Evolutionary conservation across 495 filamentous ascomycete genomes (phyloP), one percentile per base, ranked within the genome.

Genomic region (Penicillium herquei): DNA sequence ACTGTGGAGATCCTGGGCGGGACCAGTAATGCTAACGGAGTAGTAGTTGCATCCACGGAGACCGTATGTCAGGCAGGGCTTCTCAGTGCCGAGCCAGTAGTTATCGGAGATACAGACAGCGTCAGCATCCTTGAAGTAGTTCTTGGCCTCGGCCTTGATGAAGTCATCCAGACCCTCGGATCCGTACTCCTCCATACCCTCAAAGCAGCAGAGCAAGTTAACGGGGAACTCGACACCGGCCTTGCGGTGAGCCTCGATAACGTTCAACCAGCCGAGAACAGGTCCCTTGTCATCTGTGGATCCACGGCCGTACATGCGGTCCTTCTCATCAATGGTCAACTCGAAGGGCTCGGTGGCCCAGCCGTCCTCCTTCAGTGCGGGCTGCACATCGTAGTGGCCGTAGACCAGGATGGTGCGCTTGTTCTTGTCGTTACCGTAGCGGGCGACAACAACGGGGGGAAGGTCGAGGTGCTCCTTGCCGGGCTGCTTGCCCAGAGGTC

Each of bases 171-270:
- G 81, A 39, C 95, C 95, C 65, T 98, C 95, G 0, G 91, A 96
- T 39, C 95, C 95, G 70, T 96, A 96, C 76, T 99, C 95, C 76
- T 99, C 94, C 95, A 99, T 99, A 40, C 95, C 95, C 75, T 99
- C 95, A 65, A 99, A 99, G 80, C 95, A 99, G 91, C 96, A 97
- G 32, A 99, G 83, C 53, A 99, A 81, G 79, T 99, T 99, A 61
- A 99, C 93, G 6, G 95, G 95, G 66, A 98, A 86, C 45, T 96
- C 93, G 45, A 97, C 79, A 39, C 92, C 91, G 48, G 95, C 92
- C 72, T 90, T 91, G 72, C 92, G 84, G 80, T 99, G 94, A 10
- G 95, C 92, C 71, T 99, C 92, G 51, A 99, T 97, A 46, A 92
- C 91, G 62, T 98, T 98, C 48, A 99, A 72, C 95, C 95, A 99